These are phyloP conservation scores for Vitis hybrid DNA, from an alignment of 177 flowering plant genomes.

Conservation along the genomic window DNA sequence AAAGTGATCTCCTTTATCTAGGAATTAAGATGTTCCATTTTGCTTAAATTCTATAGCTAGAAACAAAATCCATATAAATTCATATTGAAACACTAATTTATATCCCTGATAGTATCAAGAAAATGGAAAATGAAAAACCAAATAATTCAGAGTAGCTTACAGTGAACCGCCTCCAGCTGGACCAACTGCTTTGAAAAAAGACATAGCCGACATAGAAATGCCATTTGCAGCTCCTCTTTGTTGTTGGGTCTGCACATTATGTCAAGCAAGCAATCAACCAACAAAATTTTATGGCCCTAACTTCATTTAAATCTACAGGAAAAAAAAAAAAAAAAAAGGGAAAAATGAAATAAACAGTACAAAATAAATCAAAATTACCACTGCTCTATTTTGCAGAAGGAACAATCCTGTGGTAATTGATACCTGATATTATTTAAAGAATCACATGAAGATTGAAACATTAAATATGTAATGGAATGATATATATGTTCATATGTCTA, in stretches of 20 bases:
- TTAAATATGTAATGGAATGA: too few relatives aligned
- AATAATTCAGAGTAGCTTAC: constrained; percentile 17
- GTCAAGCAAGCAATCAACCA: not conserved
- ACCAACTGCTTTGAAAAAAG: constrained; percentile 52
- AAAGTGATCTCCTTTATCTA: too few relatives aligned
- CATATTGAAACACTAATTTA: too few relatives aligned
- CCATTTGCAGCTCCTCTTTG: constrained; percentile 81
- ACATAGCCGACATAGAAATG: constrained; percentile 51
- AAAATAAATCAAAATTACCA: constrained; percentile 29
- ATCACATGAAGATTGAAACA: not conserved
- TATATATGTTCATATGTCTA: too few relatives aligned
- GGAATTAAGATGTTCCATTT: too few relatives aligned
- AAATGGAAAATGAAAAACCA: not conserved
- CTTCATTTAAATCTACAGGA: not conserved
- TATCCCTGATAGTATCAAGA: too few relatives aligned
- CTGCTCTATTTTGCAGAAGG: constrained; percentile 44
- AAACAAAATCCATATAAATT: too few relatives aligned
- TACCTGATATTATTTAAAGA: constrained; percentile 17
- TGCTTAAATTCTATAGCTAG: too few relatives aligned
- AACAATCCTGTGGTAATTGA: constrained; percentile 36
- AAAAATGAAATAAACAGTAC: not conserved
- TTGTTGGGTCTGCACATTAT: constrained; percentile 34
- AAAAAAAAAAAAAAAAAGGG: too few relatives aligned
- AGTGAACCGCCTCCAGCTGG: constrained; percentile 54
- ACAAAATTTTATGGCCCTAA: not conserved